A percentile compares a stretch with the other conserved stretches of the same genome.
Evolutionary conservation across 2,329 filamentous ascomycete species (phyloP).

Genomic region (Ophiostoma novo-ulmi): DNA sequence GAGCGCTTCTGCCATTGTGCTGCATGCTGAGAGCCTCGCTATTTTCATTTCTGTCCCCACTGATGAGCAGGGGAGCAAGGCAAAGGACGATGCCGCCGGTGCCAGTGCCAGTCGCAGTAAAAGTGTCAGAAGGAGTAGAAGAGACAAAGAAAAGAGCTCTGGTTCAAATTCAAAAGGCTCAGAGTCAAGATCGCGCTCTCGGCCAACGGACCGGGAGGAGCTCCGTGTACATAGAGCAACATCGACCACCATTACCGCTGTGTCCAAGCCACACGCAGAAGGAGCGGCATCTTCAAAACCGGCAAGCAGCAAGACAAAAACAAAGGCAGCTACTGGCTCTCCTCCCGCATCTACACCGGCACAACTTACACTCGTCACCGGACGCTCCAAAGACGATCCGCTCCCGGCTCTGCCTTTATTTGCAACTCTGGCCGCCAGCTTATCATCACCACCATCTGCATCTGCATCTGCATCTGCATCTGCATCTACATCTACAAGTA

Average conservation of each 20-base stretch:
- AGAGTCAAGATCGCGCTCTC: neutral
- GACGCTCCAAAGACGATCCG: slow-evolving; percentile 13
- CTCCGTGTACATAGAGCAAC: neutral
- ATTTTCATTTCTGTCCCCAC: slow-evolving; percentile 32
- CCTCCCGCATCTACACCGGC: neutral
- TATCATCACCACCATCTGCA: neutral
- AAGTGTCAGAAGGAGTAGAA: neutral
- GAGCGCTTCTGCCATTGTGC: slow-evolving; percentile 53
- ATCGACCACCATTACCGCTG: neutral
- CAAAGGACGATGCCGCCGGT: neutral
- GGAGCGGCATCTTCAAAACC: neutral
- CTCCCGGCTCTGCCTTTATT: slow-evolving; percentile 16
- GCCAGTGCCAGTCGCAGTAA: neutral
- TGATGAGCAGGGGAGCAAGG: neutral
- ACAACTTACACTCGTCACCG: neutral
- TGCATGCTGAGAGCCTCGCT: slow-evolving; percentile 54
- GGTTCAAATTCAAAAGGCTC: too few relatives aligned
- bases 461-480: neutral
- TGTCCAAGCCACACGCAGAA: neutral
- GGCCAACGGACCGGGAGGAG: neutral
- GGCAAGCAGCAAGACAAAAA: neutral
- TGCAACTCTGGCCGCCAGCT: neutral
- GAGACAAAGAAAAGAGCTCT: neutral
- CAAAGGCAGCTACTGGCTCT: neutral
- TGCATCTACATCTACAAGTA: neutral